Conservation (phyloP, 2,329 filamentous ascomycete species). For the Aspergillus fumigatus region DNA sequence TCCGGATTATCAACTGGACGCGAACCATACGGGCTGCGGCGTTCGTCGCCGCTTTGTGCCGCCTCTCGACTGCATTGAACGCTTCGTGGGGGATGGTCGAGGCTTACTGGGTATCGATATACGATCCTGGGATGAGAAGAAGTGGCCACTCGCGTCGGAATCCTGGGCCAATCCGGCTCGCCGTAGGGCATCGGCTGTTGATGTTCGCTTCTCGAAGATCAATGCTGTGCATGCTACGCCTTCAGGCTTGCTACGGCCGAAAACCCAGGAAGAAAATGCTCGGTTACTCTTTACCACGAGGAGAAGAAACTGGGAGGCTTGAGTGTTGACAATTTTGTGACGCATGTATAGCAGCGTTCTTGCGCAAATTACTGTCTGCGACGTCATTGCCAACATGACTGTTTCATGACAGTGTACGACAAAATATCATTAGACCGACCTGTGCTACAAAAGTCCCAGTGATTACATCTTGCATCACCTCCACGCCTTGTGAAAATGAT, state of each 20-base stretch:
- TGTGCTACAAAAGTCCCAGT: not conserved
- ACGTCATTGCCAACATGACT: not conserved
- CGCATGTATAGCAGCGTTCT: not conserved
- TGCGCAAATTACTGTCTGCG: not conserved
- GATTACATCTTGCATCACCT: not conserved
- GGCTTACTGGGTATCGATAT: conserved; percentile 28
- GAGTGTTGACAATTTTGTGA: not conserved
- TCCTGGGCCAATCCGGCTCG: conserved; percentile 20
- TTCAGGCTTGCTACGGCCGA: conserved; percentile 7
- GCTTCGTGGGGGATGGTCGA: conserved; percentile 29
- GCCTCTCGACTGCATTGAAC: conserved; percentile 35
- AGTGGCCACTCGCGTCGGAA: conserved; percentile 11
- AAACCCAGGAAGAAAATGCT: conserved; percentile 27
- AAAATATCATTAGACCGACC: not conserved
- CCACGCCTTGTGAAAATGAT: not conserved
- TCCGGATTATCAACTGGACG: conserved; percentile 42
- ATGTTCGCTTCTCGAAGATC: conserved; percentile 24
- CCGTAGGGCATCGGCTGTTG: conserved; percentile 17
- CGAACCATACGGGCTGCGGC: conserved; percentile 39
- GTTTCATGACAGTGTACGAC: not conserved
- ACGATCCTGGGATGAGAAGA: conserved; percentile 8
- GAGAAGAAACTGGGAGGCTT: conserved; percentile 34
- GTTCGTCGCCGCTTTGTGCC: conserved; percentile 38
- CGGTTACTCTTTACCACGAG: conserved; percentile 32
- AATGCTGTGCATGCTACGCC: conserved; percentile 16